Evolutionary conservation across 306 rosid genomes (phyloP), one percentile per base, ranked within the genome.

Genomic region (Arachis stenosperma): DNA sequence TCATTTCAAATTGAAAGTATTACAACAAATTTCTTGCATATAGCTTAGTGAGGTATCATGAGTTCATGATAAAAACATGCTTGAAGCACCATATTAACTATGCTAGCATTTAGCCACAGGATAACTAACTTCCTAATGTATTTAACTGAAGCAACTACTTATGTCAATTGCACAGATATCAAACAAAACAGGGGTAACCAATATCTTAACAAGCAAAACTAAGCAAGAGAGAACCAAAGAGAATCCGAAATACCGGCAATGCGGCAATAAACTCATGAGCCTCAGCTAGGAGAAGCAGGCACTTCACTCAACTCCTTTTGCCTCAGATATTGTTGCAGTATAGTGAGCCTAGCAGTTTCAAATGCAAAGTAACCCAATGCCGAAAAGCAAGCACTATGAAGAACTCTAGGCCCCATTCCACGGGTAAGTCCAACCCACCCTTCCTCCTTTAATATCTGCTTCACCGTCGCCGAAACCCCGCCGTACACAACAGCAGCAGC

Each of bases 351-450:
- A 15, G 99, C 99, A 0, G 99, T 94, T 85, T 94, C 99, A 33
- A 94, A 94, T 0, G 97, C 97, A 69, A 94, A 94, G 81, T 89
- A 94, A 0, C 99, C 99, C 78, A 94, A 71, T 0, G 99, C 97
- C 0, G 98, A 90, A 70, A 91, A 94, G 68, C 99, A 89, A 42
- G 97, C 96, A 65, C 96, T 88, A 60, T 94, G 97, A 62, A 94
- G 78, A 75, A 94, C 93, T 74, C 99, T 70, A 3, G 97, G 99
- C 22, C 99, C 99, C 91, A 91, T 88, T 10, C 99, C 99, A 11
- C 95, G 78, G 0, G 90, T 91, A 4, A 94, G 66, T 13, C 98
- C 98, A 61, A 91, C 67, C 95, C 86, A 84, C 14, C 98, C 95
- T 75, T 94, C 98, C 8, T 94, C 97, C 74, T 8, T 83, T 74